Base-by-base conservation (phyloP, 106 monocot genomes). In the Phalaenopsis aphrodite region DNA sequence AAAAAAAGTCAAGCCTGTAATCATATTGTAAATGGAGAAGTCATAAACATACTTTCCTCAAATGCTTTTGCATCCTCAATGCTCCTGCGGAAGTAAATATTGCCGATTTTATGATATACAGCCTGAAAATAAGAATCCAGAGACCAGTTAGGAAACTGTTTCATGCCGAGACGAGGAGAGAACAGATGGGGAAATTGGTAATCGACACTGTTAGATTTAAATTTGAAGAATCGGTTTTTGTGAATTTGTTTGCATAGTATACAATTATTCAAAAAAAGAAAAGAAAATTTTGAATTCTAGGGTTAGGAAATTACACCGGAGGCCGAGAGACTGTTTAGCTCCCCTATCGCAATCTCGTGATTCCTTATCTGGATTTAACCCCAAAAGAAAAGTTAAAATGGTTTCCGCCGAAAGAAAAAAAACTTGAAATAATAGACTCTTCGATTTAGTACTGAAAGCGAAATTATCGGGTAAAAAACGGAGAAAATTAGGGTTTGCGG, bases 71-170 rank as follows among this genome's bases (percentile, higher is more conserved):
- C 83, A 12, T 80, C 75, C 77, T 89, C 78, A n/a, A 79, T 73
- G 67, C 77, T 78, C 65, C 65, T 83, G 9, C 89, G 78, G 45
- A 89, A 89, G 75, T 82, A 89, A 42, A 89, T 83, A 71, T 84
- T 87, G 24, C 84, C 79, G 37, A 69, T 80, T 83, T 76, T 89
- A 58, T 87, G 84, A 76, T 89, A 89, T 7, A 85, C 89, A 61
- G 66, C 78, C 89, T 89, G 86, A 5, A 5, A 42, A 0, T 36
- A 78, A 23, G 15, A 81, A 64, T 58, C 48, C 69, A 76, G 30
- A 30, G 30, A 30, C 30, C 30, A 30, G 30, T 30, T 30, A 30
- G 30, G 30, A 30, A 30, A 30, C 30, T 30, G 30, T 30, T 30
- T 30, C 30, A 30, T 30, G 30, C 30, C 30, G 30, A 30, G 30